phyloP scores from a whole-genome alignment of 768 basidiomycete genomes.

The Cytidiella melzeri region DNA sequence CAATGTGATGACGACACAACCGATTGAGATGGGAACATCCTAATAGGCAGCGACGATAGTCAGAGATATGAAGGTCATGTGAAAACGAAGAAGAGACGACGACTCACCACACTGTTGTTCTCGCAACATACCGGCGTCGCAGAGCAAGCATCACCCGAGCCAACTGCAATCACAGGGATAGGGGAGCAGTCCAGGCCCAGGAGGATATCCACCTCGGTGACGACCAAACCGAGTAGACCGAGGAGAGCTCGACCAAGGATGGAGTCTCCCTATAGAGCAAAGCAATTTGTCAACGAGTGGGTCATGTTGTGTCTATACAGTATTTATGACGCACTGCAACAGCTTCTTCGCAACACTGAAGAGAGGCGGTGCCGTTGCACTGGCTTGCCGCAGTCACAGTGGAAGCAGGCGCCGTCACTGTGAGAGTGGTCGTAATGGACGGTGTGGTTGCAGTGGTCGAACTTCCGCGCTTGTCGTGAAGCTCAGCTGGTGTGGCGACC shows the following conservation, averaged over 20 bases:
- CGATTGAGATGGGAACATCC: constrained; percentile 3
- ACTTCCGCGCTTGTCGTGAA: neutral
- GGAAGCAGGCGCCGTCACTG: constrained; percentile 2
- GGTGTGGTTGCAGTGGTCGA: neutral
- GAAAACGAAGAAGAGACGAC: neutral
- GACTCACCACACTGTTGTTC: constrained; percentile 11
- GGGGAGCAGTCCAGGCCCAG: constrained; percentile 12
- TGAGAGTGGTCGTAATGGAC: neutral
- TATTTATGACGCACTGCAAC: neutral
- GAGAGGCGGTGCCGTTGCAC: constrained; percentile 3
- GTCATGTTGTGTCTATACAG: too few species aligned
- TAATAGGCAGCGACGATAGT: neutral
- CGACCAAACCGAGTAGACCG: constrained; percentile 5
- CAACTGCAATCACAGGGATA: constrained; percentile 6
- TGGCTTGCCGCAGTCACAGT: constrained; percentile 2
- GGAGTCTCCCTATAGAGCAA: neutral
- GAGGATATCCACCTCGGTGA: constrained; percentile 3
- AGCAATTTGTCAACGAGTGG: too few species aligned
- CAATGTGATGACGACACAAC: constrained; percentile 4
- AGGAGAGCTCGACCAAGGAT: neutral
- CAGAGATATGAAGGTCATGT: too few species aligned
- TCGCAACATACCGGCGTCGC: constrained; percentile 12
- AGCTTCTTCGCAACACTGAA: constrained; percentile 3
- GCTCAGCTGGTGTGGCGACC: neutral
- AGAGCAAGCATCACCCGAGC: constrained; percentile 2